Conservation (phyloP, 2,329 filamentous ascomycete species). For the Calonectria leucothoes region DNA sequence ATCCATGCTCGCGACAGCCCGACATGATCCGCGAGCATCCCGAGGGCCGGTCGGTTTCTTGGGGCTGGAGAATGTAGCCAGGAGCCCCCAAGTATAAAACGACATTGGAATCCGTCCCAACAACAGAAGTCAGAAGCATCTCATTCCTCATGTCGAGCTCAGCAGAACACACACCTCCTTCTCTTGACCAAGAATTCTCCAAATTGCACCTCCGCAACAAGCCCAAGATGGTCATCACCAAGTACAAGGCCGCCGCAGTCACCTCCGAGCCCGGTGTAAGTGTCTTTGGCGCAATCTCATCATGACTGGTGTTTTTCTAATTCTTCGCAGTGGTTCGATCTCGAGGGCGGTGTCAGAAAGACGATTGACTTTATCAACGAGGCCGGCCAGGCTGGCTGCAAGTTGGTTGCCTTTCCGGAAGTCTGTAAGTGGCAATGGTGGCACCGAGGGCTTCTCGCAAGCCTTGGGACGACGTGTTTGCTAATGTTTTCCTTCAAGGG, state of each 20-base stretch:
- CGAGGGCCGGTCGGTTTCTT: background rate
- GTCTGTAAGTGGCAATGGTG: conserved; percentile 46
- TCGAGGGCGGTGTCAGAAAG: conserved; percentile 65
- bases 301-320: background rate
- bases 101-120: background rate
- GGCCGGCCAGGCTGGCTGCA: conserved; percentile 63
- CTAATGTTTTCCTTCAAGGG: conserved; percentile 41
- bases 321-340: conserved; percentile 54
- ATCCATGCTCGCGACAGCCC: background rate
- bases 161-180: background rate
- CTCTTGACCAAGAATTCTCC: background rate
- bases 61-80: background rate
- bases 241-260: conserved; percentile 21
- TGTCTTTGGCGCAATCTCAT: background rate
- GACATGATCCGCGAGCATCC: conserved; percentile 5
- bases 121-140: background rate
- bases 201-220: background rate
- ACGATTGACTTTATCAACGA: conserved; percentile 67
- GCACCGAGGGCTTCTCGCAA: background rate
- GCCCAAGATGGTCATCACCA: conserved; percentile 16
- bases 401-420: conserved; percentile 67
- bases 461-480: background rate
- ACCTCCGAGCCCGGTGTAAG: conserved; percentile 18
- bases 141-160: background rate
- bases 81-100: conserved; percentile 6